Percentiles rank a stretch among this genome's conserved stretches.
Conservation (phyloP, 768 basidiomycete genomes). For the Mycena rosella region DNA sequence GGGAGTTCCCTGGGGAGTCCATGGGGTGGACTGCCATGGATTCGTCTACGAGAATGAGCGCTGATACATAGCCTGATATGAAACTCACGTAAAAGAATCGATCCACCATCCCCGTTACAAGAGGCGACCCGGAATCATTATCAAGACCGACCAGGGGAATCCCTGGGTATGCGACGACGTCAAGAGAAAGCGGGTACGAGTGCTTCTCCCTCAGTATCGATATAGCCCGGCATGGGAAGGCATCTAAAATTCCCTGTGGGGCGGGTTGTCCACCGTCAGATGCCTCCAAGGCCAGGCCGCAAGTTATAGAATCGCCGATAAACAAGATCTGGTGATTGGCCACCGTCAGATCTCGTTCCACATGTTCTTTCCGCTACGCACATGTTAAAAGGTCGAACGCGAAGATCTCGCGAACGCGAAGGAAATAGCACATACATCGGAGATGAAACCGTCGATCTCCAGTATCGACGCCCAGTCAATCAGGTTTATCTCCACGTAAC, state of each 20-base stretch:
- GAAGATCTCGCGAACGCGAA: not conserved
- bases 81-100: slow-evolving; percentile 25
- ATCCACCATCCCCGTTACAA: slow-evolving; percentile 10
- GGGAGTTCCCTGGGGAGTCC: slow-evolving; percentile 2
- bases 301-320: slow-evolving; percentile 30
- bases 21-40: too few species aligned
- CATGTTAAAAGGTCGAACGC: not conserved
- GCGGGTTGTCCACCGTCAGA: slow-evolving; percentile 16
- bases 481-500: slow-evolving; percentile 20
- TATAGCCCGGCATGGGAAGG: slow-evolving; percentile 15
- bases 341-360: not conserved
- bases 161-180: slow-evolving; percentile 27
- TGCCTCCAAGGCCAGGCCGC: slow-evolving; percentile 22
- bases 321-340: slow-evolving; percentile 12
- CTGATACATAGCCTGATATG: too few species aligned
- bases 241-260: slow-evolving; percentile 23
- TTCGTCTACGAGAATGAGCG: too few species aligned
- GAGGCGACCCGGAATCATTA: not conserved
- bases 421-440: not conserved
- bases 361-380: not conserved
- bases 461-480: slow-evolving; percentile 30
- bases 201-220: not conserved
- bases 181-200: not conserved
- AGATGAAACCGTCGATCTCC: slow-evolving; percentile 27
- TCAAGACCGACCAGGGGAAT: slow-evolving; percentile 13